These are phyloP conservation scores for Aphanomyces euteiches DNA, from an alignment of 352 stramenopile genomes.

Conservation along the genomic window DNA sequence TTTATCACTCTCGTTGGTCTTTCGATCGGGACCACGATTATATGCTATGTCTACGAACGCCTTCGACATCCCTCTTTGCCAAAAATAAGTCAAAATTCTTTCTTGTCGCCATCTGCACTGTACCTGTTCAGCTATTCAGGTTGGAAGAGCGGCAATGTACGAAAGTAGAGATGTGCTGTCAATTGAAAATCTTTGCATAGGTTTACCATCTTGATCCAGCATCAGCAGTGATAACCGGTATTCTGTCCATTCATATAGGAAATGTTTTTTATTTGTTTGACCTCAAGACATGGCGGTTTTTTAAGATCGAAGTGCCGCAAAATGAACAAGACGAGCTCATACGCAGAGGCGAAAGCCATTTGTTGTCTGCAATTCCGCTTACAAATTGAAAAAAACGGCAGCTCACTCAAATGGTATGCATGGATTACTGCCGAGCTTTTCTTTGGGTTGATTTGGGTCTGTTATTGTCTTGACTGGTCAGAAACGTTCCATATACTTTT, in stretches of 20 bases:
- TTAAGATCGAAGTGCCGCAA: background rate
- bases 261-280: background rate
- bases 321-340: background rate
- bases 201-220: background rate
- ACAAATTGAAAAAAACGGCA: background rate
- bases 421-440: too few relatives aligned
- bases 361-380: slow-evolving; percentile 1
- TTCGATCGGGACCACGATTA: too few relatives aligned
- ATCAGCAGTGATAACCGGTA: slow-evolving; percentile 10
- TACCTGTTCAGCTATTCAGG: background rate
- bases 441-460: too few relatives aligned
- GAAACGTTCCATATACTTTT: too few relatives aligned
- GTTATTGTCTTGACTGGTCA: too few relatives aligned
- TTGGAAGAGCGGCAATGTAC: background rate
- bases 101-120: too few relatives aligned
- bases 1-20: background rate
- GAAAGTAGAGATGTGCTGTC: background rate
- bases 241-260: background rate
- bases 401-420: too few relatives aligned
- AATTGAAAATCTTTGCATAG: background rate
- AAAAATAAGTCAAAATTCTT: too few relatives aligned
- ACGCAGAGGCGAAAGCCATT: background rate
- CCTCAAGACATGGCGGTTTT: slow-evolving; percentile 9
- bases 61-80: too few relatives aligned
- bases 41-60: too few relatives aligned